Evolutionary conservation across 768 basidiomycete genomes (phyloP), one percentile per base, ranked within the genome.

Genomic region (Sarcodon sp.): DNA sequence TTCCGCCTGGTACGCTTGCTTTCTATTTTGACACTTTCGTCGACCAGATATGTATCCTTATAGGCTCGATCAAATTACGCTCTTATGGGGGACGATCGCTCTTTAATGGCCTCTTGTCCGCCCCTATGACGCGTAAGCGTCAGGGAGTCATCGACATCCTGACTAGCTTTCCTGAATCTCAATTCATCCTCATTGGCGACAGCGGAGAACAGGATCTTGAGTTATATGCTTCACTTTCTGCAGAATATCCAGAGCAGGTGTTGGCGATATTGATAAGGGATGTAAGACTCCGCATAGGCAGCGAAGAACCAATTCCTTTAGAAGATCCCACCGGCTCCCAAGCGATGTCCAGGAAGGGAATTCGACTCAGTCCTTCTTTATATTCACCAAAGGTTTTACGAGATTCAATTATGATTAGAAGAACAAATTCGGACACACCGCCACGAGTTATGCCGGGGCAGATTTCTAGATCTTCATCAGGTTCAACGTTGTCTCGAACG

Each of bases 171-270:
- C 78, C 79, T 0, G 69, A 78, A 36, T 79, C 86, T 1, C 68
- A 64, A 35, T 96, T 98, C 64, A 63, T 97, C 57, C 75, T 93
- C 44, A 70, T 98, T 36, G 94, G 94, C 6, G 94, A 98, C 61
- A 79, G 83, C 0, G 94, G 93, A 33, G 94, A 98, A 59, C 93
- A 96, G 55, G 94, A 98, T 64, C 66, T 98, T 39, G 92, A 98
- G 62, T 70, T 98, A 1, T 98, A 97, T 61, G 70, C 82, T 11
- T 69, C 78, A 3, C 59, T 94, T 13, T 90, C 94, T 0, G 62
- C 66, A 13, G 80, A 87, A 48, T 69, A 79, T 9, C 78, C 83
- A 0, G 54, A 67, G 4, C 86, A 87, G 57, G 72, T 98, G 35
- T 65, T 82, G 4, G 89, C 71, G 3, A 77, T 97, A 34, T 88